Percentiles rank a stretch among this genome's conserved stretches.
Evolutionary conservation across 2,329 filamentous ascomycete genomes (phyloP).

Genomic region (Tolypocladium album): DNA sequence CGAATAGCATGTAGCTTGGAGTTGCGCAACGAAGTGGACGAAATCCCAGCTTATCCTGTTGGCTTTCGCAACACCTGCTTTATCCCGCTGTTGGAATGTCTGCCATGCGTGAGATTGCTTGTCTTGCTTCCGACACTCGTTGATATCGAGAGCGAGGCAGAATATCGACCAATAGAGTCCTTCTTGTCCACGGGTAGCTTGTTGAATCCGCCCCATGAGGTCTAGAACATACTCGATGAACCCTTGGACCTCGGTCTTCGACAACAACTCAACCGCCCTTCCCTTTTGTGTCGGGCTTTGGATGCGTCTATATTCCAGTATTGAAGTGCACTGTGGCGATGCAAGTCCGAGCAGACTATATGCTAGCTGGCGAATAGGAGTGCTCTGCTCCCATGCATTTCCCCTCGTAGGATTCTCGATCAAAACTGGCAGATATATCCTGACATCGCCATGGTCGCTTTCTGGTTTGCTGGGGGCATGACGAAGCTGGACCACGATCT

Average conservation of each 20-base stretch:
- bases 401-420: conserved; percentile 43
- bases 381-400: conserved; percentile 47
- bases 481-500: conserved; percentile 23
- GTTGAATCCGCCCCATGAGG: conserved; percentile 7
- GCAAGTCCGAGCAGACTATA: conserved; percentile 35
- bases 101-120: conserved; percentile 14
- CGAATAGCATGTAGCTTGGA: conserved; percentile 52
- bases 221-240: conserved; percentile 9
- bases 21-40: conserved; percentile 50
- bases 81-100: conserved; percentile 8
- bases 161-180: conserved; percentile 14
- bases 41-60: conserved; percentile 36
- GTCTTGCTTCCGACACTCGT: conserved; percentile 14
- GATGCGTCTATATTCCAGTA: conserved; percentile 27
- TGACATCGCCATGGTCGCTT: conserved; percentile 11
- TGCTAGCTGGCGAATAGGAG: conserved; percentile 36
- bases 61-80: not conserved
- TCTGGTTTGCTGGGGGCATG: not conserved
- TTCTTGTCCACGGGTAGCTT: not conserved
- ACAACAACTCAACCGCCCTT: conserved; percentile 10
- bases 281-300: conserved; percentile 18
- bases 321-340: conserved; percentile 6
- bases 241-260: conserved; percentile 1
- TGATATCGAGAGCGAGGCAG: conserved; percentile 16
- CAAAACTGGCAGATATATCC: conserved; percentile 56